A percentile compares a stretch with the other conserved stretches of the same genome.
Evolutionary conservation across 257 asterid genomes (phyloP).

Genomic region (Apocynum venetum): DNA sequence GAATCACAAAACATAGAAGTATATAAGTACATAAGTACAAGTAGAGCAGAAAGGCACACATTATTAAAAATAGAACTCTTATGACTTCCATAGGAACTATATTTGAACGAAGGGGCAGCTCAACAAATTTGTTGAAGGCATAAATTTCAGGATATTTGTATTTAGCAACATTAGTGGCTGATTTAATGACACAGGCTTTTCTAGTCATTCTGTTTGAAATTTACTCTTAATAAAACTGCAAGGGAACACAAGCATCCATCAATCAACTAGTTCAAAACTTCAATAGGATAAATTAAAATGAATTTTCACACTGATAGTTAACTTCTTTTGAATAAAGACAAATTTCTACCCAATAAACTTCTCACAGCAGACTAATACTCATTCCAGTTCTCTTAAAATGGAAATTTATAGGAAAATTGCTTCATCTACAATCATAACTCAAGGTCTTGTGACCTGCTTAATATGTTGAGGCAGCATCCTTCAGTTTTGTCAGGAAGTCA

Average conservation of each 20-base stretch:
- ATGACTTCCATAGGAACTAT: not conserved
- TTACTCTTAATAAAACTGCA: no score
- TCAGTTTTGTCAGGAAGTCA: not conserved
- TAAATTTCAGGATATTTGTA: not conserved
- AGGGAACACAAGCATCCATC: not conserved
- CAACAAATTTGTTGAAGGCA: not conserved
- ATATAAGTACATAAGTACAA: not conserved
- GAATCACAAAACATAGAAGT: conserved; percentile 2
- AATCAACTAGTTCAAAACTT: not conserved
- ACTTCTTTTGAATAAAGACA: not conserved
- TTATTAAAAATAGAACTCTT: not conserved
- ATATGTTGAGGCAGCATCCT: no score
- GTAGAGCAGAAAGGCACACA: not conserved
- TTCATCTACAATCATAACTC: not conserved
- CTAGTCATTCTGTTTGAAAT: not conserved
- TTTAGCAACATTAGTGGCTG: not conserved
- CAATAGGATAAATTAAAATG: not conserved
- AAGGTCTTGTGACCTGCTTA: not conserved
- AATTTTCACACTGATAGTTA: not conserved
- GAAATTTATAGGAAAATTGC: not conserved
- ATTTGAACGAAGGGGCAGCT: not conserved
- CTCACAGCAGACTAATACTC: not conserved
- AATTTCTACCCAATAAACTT: not conserved
- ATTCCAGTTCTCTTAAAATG: not conserved
- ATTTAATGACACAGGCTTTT: not conserved